Base-by-base conservation (phyloP, 768 basidiomycete species). In the Leccinum barrowsii region DNA sequence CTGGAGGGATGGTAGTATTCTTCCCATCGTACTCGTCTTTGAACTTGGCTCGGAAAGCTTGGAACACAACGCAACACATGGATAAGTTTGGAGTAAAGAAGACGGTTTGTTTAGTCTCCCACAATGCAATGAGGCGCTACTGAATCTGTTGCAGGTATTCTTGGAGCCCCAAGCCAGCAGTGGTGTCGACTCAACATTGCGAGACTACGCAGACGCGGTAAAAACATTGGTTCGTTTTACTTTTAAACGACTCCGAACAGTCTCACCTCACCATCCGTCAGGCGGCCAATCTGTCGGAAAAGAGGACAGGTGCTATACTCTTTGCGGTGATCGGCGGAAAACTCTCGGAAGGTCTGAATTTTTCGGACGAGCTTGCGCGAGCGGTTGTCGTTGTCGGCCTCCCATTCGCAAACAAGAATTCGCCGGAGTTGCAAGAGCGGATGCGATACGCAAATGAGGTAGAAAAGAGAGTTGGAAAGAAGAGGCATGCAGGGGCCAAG, bases 321-420 rank as follows among this genome's bases (percentile, higher is more conserved):
- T 87, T 98, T 56, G 96, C 97, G 2, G 97, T 98, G 10, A 88
- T 98, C 26, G 95, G 95, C 17, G 96, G 94, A 26, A 98, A 98
- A 70, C 81, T 99, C n/a, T 95, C 93, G 0, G 97, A 99, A 74
- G 96, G 95, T 7, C 71, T 87, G 40, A 87, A 87, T 65, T 89
- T 89, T 66, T 81, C 85, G 19, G 89, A 93, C 69, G 81, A 86
- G 50, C 83, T 92, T 15, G 94, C 94, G 2, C 87, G 94, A 30
- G 89, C 86, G 11, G 92, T 97, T 22, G 77, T 94, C 30, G 82
- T 95, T 58, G 80, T 96, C 50, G 97, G 97, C 3, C 80, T 99
- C 4, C 96, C 96, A 0, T 99, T 94, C 71, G 88, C 96, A 8
- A 98, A 96, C 71, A 80, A 90, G 35, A 86, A 85, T n/a, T 95